Evolutionary conservation across 352 stramenopile genomes (phyloP).

Genomic region (Phytophthora citricola): DNA sequence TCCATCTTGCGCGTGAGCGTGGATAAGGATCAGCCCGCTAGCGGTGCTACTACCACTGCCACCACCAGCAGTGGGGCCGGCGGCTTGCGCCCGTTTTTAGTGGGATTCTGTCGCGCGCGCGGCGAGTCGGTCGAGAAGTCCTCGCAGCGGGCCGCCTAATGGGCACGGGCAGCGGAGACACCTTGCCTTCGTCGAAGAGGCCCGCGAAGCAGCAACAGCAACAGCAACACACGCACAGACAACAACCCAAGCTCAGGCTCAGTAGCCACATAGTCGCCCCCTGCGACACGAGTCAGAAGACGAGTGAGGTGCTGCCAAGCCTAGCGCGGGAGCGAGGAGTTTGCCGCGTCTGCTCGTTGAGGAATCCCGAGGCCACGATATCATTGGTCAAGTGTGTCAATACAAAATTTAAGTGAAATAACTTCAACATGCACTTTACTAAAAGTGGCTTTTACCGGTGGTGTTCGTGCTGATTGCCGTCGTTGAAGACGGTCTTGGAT

Average conservation of each 20-base stretch:
- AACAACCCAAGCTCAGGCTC: constrained; percentile 37
- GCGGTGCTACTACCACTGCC: neutral
- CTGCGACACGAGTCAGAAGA: constrained; percentile 3
- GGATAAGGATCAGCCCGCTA: constrained; percentile 30
- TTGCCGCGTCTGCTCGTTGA: constrained; percentile 15
- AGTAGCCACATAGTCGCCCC: constrained; percentile 31
- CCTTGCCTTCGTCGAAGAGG: constrained; percentile 44
- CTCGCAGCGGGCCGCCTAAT: constrained; percentile 34
- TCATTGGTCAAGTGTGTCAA: constrained; percentile 32
- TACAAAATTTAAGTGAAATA: constrained; percentile 37
- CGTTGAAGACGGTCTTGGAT: constrained; percentile 1
- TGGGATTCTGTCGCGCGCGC: constrained; percentile 48
- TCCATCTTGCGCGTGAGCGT: constrained; percentile 28
- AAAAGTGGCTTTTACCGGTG: constrained; percentile 1
- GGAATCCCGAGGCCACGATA: constrained; percentile 14
- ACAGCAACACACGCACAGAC: constrained; percentile 38
- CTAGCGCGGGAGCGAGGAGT: neutral
- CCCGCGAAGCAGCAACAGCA: constrained; percentile 47
- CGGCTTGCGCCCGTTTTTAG: constrained; percentile 47
- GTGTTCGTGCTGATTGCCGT: constrained; percentile 34
- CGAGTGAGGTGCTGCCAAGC: neutral
- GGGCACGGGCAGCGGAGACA: constrained; percentile 39
- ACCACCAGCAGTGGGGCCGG: constrained; percentile 1
- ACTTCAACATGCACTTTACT: constrained; percentile 26
- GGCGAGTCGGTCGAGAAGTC: constrained; percentile 44